Base-by-base conservation (phyloP, 495 filamentous ascomycete genomes). In the Xylaria curta region DNA sequence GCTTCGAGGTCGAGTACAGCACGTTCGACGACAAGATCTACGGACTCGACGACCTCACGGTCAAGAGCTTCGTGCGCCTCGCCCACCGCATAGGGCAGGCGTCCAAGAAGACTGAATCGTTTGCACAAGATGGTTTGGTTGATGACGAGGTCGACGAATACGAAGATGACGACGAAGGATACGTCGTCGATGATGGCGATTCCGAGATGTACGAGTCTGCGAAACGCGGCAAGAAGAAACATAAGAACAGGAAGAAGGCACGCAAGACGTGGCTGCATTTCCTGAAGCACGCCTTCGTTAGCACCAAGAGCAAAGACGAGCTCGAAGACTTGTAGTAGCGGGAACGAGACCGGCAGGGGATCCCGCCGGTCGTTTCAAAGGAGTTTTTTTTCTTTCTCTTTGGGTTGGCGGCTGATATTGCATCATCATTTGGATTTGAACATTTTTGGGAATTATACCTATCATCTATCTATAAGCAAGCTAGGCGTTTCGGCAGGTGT, bases 1-100 rank as follows among this genome's bases (percentile, higher is more conserved):
- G 85, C 36, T 99, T 87, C 78, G 86, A 97, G 76, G 83, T 98
- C 54, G 95, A 97, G 81, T 98, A 99, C 78, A 87, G 90, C 76
- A 97, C 94, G 0, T 89, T 85, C 59, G 83, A 88, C 36, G 97
- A 97, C 77, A 85, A 89, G 47, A 78, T 91, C 1, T 98, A 92
- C 77, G 87, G 86, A 69, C 82, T 98, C 80, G 83, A 88, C 56
- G 96, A 98, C 75, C 82, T 99, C 80, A 98, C 94, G 2, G 94
- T 97, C 60, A 87, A 87, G 68, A 97, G 89, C 76, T 92, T 92
- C 74, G 83, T 98, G 51, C 82, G 91, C 42, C 86, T 99, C 21
- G 96, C 96, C 4, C 85, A 87, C 40, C 84, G 91, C 61, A 97
- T 98, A 69, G 94, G 91, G 24, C 81, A 89, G 71, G 75, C 74